Base-by-base conservation (phyloP, 1,284 basidiomycete species). In the Ustilago nuda region DNA sequence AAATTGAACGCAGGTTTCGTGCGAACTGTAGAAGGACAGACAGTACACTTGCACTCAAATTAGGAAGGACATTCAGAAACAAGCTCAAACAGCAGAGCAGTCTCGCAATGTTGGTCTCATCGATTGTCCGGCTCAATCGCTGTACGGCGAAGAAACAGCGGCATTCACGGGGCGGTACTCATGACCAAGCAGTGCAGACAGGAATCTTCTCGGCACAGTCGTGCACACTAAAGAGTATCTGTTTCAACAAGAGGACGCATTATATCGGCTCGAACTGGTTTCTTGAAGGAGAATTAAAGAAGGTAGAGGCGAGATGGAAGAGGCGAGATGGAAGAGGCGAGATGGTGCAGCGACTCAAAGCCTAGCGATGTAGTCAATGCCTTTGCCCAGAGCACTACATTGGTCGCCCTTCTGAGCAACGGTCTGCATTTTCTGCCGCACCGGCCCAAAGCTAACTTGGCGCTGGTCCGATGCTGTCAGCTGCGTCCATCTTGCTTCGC, bases 381-480 rank as follows among this genome's bases (percentile, higher is more conserved):
- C 60, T 46, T 65, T 60, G 30, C 76, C 76, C 4, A 80, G 48
- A 37, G 69, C 69, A 17, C 55, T 43, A 53, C 78, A 80, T 58
- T 80, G 78, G 41, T 72, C 72, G 19, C 41, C 52, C 9, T 61
- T 69, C 45, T 78, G 72, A 11, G 41, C 65, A 2, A 80, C 23
- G 8, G 66, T 19, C 43, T 66, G 36, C 66, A 72, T 69, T 39
- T 53, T 58, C 61, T 77, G 78, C 66, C 51, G 61, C 8, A 64
- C 56, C 9, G 69, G 66, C 3, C 72, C 76, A 19, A 78, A 67
- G 60, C 78, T 80, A 2, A 78, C 43, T 8, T 46, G 46, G 13
- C 45, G 33, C 54, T 48, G 19, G 8, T 45, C 46, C 15, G 59
- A 55, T 9, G 61, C 7, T 1, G 67, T 66, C 53, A 72, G 23